Evolutionary conservation across 139 green algal genomes (phyloP), one percentile per base, ranked within the genome.

Genomic region (Closterium sp.): DNA sequence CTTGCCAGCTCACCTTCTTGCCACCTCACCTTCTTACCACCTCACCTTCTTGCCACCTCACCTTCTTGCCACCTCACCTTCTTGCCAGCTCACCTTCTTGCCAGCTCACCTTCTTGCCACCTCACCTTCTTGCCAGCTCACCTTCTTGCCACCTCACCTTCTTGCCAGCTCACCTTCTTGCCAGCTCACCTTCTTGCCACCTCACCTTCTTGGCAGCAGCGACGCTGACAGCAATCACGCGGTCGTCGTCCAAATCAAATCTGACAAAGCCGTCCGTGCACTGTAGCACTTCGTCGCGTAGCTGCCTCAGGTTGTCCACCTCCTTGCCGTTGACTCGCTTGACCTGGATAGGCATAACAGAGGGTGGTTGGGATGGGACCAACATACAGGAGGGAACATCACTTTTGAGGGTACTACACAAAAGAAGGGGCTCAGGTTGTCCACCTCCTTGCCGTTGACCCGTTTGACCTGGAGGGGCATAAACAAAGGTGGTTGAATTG

Each of bases 201-300:
- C 50, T 70, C 7, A 29, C 89, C 34, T 91, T 45, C 70, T 88
- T 88, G 31, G 94, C 95, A 11, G 91, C 85, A 24, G 42, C 30
- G 38, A 88, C n/a, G 92, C 97, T 93, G 88, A 97, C 87, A 24
- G 96, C 96, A 50, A 96, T 94, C 11, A 97, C 62, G 2, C 96
- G 93, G 34, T 97, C 95, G 89, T 97, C 95, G 88, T 97, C 96
- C 86, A 97, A 87, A 86, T 96, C 95, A 28, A 97, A 95, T 4
- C 93, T 70, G 21, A 97, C 91, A 85, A 93, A 31, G 10, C 21
- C 31, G 62, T 62, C 79, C 10, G 31, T 86, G 31, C 89, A 91
- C 9, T 28, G 17, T 13, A 42, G 28, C 32, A 70, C 29, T 17
- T 89, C 38, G 38, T 85, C 50, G 70, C 90, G 86, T 90, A 93